Evolutionary conservation across 331 rosid species (phyloP).

Genomic region (Stylosanthes scabra): DNA sequence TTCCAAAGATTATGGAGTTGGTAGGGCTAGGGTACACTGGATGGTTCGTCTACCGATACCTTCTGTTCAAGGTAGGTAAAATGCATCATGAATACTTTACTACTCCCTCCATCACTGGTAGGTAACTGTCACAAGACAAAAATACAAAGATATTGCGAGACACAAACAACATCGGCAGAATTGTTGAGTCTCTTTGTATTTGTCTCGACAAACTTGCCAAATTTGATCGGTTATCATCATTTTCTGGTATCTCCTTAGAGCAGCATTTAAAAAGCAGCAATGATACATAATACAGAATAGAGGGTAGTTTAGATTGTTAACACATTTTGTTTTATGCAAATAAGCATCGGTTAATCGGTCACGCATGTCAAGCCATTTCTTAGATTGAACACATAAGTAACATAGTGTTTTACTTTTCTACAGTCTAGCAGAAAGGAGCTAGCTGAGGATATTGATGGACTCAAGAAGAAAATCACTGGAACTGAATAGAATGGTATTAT

Average conservation of each 20-base stretch:
- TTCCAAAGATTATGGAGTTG: slow-evolving; percentile 94
- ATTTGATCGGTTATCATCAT: too few relatives aligned
- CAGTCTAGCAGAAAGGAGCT: slow-evolving; percentile 96
- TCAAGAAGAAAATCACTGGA: slow-evolving; percentile 92
- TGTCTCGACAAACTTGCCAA: too few relatives aligned
- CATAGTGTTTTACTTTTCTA: slow-evolving; percentile 2
- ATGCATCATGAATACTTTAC: not conserved
- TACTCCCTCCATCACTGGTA: not conserved
- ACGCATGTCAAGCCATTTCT: not conserved
- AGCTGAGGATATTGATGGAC: slow-evolving; percentile 77
- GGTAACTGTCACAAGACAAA: too few relatives aligned
- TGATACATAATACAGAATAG: too few relatives aligned
- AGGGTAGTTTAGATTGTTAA: slow-evolving; percentile 1
- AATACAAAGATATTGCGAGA: too few relatives aligned
- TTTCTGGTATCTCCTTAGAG: too few relatives aligned
- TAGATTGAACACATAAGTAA: slow-evolving; percentile 22
- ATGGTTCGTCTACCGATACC: slow-evolving; percentile 99
- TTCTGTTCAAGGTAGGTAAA: slow-evolving; percentile 83
- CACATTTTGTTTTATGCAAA: slow-evolving; percentile 21
- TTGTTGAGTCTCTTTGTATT: too few relatives aligned
- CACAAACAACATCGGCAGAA: too few relatives aligned
- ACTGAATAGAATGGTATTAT: slow-evolving; percentile 57
- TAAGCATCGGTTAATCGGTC: not conserved
- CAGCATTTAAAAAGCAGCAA: too few relatives aligned
- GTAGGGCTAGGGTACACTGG: slow-evolving; percentile 99